Conservation (phyloP, 108 stramenopile species). For the Mediolabrus comicus region DNA sequence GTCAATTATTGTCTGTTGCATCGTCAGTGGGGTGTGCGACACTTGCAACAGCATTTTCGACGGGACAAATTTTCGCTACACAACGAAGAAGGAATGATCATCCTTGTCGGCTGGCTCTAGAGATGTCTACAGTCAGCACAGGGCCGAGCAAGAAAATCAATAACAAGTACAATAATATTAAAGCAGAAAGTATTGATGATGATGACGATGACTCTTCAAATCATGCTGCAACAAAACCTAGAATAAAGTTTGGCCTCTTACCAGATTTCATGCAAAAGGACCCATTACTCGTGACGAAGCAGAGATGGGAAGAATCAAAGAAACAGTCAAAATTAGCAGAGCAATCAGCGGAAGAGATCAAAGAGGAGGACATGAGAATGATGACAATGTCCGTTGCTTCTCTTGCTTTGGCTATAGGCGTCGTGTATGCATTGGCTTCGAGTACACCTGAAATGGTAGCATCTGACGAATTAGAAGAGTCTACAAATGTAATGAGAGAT, state of each 20-base stretch:
- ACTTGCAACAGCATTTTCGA: neutral
- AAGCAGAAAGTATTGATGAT: neutral
- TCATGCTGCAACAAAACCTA: neutral
- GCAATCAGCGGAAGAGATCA: neutral
- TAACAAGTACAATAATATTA: no score
- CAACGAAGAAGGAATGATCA: neutral
- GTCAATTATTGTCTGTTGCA: neutral
- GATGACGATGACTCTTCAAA: neutral
- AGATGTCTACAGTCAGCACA: neutral
- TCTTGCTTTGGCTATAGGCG: constrained; percentile 29
- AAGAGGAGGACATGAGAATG: constrained; percentile 34
- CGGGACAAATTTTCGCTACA: neutral
- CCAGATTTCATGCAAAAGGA: constrained; percentile 46
- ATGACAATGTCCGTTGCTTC: constrained; percentile 48
- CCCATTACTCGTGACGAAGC: constrained; percentile 18
- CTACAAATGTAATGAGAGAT: constrained; percentile 10
- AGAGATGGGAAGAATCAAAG: constrained; percentile 11
- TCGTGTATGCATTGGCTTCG: constrained; percentile 46
- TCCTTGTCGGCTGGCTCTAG: neutral
- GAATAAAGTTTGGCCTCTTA: constrained; percentile 10
- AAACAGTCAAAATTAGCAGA: neutral
- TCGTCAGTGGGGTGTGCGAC: neutral
- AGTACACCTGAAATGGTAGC: constrained; percentile 23
- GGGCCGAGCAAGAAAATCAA: neutral
- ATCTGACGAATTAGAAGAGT: constrained; percentile 12